Base-by-base conservation (phyloP, 805 yeast genomes). In the Ogataea sp. region DNA sequence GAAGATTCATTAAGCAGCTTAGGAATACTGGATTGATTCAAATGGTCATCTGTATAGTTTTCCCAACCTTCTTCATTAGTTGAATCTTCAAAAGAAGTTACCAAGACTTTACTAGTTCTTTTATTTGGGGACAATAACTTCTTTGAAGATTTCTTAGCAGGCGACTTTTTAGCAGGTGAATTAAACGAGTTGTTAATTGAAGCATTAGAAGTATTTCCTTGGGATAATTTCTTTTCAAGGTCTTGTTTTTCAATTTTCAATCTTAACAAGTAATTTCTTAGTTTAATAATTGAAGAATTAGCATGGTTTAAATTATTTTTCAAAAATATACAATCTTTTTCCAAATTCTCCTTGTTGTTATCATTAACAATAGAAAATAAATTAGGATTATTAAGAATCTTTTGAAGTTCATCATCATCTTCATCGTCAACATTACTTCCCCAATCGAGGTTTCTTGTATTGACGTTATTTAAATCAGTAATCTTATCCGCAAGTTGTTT, bases 251-350 rank as follows among this genome's bases (percentile, higher is more conserved):
- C 71, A 10, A 58, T 51, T 45, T 63, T 33, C 15, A 62, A 56
- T 52, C 73, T 75, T 43, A 72, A 53, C 9, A 75, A 50, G 2
- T 70, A 64, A 17, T 67, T 61, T 53, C 83, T 71, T 44, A 83
- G 65, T 48, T 71, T 78, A n/a, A 75, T 61, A 36, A 83, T 77
- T 2, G 78, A 71, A 43, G 70, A 67, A 49, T 80, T 75, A 4
- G 89, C 82, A 57, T 73, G 84, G 15, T 68, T 66, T 47, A 85
- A 65, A 20, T 83, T 79, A 0, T 82, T 70, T 45, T 71, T 68
- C 46, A 83, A 59, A 11, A 23, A 23, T 7, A 23, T 8, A 1
- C 88, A 79, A 50, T 84, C 89, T 2, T 73, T 62, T 51, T 83
- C 86, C 32, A 83, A 59, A 11, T 65, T 70, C 2, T 67, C 57